Evolutionary conservation across 371 early-diverging fungal genomes (phyloP), one percentile per base, ranked within the genome.

Genomic region (Lichtheimia hyalospora): DNA sequence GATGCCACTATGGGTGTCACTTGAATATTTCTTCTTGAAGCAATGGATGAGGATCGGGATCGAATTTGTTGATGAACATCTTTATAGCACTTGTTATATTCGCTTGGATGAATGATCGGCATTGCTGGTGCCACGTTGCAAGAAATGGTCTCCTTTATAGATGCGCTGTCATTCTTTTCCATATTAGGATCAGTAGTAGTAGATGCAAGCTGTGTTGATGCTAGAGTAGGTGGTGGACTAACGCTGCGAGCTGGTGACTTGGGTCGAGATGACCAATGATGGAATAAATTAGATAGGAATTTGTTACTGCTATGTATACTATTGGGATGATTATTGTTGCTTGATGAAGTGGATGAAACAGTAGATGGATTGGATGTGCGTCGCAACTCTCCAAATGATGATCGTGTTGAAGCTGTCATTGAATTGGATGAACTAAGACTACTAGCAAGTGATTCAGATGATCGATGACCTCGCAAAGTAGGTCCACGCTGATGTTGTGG

Each of bases 71-170:
- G 46, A 12, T 18, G 46, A 46, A 18, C 18, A 10, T 46, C 46
- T 21, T 46, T 46, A 34, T 67, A 23, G 28, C 56, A 67, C 18
- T 68, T 65, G 41, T 74, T 69, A 27, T 71, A 74, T 58, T 74
- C 72, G 25, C 72, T 71, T 5, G 75, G 75, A 48, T 74, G 71
- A 34, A 74, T 71, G 49, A 74, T 74, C 15, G 69, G 69, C 0
- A 60, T 42, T 7, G 63, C 63, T 18, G 60, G 49, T 18, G 62
- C 58, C 20, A 64, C 64, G 21, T 46, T 46, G 46, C 18, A 34
- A 34, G 21, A 25, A 20, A 34, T 2, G 6, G 15, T 20, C 28
- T 55, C 18, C 21, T 42, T 20, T 54, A 52, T 34, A 34, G 34
- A 34, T 34, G 2, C 34, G 34, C 34, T 64, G 20, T 66, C 66